Evolutionary conservation across 805 yeast species (phyloP).

Genomic region (Kregervanrija fluxuum): DNA sequence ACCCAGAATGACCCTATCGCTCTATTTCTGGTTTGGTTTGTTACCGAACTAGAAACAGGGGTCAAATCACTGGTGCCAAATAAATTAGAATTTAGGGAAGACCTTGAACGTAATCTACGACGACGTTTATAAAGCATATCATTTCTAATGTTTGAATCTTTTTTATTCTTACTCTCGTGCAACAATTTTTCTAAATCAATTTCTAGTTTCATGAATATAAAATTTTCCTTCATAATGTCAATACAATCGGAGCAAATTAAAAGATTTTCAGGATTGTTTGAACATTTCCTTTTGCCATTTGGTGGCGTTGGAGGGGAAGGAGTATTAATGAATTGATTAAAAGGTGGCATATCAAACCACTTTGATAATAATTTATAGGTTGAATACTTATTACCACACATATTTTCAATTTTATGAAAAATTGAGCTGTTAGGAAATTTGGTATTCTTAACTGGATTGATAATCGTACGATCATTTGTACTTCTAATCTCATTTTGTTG

Average conservation of each 20-base stretch:
- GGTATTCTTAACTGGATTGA: slow-evolving; percentile 11
- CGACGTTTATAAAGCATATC: slow-evolving; percentile 27
- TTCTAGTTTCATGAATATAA: slow-evolving; percentile 22
- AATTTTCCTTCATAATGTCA: slow-evolving; percentile 22
- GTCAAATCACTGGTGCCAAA: too few species aligned
- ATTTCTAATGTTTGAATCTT: slow-evolving; percentile 8
- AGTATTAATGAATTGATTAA: slow-evolving; percentile 25
- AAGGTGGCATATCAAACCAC: slow-evolving; percentile 32
- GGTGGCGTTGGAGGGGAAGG: slow-evolving; percentile 31
- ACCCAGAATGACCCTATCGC: too few species aligned
- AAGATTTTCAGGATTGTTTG: slow-evolving; percentile 27
- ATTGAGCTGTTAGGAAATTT: slow-evolving; percentile 26
- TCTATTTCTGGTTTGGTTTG: too few species aligned
- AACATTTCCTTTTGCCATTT: slow-evolving; percentile 16
- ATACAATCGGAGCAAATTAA: slow-evolving; percentile 25
- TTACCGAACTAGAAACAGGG: too few species aligned
- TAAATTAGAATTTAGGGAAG: too few species aligned
- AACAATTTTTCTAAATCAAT: slow-evolving; percentile 24
- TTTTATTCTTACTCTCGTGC: slow-evolving; percentile 10
- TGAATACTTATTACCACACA: slow-evolving; percentile 21
- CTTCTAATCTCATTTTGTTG: slow-evolving; percentile 8
- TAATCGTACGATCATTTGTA: not conserved
- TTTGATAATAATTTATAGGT: slow-evolving; percentile 23
- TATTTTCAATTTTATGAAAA: slow-evolving; percentile 20
- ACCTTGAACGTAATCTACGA: slow-evolving; percentile 13